These are phyloP conservation scores for Ambrosia hybrid DNA, from an alignment of 140 eudicot species.

Conservation along the genomic window DNA sequence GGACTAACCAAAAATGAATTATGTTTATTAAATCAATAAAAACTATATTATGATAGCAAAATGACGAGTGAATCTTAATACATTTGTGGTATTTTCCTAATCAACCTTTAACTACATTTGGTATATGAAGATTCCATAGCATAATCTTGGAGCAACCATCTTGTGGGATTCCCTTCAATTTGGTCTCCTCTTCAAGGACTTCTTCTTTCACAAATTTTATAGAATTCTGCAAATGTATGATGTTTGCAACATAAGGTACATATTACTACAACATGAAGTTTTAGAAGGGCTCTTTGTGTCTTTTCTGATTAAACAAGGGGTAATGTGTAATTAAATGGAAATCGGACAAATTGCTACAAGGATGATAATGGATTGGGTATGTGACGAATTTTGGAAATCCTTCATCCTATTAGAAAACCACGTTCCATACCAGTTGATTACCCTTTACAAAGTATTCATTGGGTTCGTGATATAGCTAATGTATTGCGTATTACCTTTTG, in stretches of 20 bases:
- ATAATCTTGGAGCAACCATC: slow-evolving; percentile 75
- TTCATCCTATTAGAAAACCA: no score
- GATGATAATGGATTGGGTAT: no score
- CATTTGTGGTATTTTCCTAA: slow-evolving; percentile 18
- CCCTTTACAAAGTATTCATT: no score
- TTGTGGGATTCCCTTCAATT: slow-evolving; percentile 70
- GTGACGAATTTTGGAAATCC: no score
- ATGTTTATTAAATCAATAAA: slow-evolving; percentile 20
- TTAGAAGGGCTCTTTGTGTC: not conserved
- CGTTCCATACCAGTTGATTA: no score
- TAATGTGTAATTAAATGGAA: not conserved
- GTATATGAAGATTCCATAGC: slow-evolving; percentile 70
- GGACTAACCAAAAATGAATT: slow-evolving; percentile 23
- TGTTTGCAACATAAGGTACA: not conserved
- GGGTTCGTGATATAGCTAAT: no score
- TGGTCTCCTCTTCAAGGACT: slow-evolving; percentile 83
- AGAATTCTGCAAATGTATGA: slow-evolving; percentile 53
- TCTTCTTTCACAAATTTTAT: slow-evolving; percentile 80
- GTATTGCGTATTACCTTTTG: no score
- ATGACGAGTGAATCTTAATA: slow-evolving; percentile 11
- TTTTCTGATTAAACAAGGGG: not conserved
- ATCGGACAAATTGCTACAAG: not conserved
- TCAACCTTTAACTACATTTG: slow-evolving; percentile 32
- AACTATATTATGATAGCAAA: slow-evolving; percentile 22
- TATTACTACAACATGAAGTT: not conserved